Percentiles rank a stretch among this genome's conserved stretches.
Conservation (phyloP, 148 eudicot genomes). For the Limonium bicolor region DNA sequence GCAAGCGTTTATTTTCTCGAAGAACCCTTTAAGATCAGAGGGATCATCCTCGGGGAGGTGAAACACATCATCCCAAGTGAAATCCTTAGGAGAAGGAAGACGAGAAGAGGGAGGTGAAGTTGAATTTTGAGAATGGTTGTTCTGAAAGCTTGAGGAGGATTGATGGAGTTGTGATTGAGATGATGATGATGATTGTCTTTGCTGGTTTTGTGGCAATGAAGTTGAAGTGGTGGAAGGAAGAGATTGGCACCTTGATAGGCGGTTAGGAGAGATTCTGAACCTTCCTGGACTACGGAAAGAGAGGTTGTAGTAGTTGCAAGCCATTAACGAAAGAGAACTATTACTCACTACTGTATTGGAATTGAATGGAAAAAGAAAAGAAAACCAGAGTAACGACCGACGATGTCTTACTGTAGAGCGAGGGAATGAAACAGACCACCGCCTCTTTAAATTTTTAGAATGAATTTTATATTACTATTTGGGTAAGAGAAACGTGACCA, state of each 20-base stretch:
- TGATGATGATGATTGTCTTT: neutral
- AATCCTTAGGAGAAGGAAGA: conserved; percentile 7
- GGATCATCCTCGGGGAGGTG: conserved; percentile 21
- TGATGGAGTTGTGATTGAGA: conserved; percentile 1
- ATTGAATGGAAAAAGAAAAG: no score
- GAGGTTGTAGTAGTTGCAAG: conserved; percentile 2
- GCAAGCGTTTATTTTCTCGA: conserved; percentile 37
- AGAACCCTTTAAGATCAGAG: conserved; percentile 38
- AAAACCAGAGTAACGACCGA: no score
- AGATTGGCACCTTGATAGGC: no score
- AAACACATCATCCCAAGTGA: conserved; percentile 73
- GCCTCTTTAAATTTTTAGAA: no score
- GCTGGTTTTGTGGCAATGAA: no score
- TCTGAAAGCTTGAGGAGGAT: neutral
- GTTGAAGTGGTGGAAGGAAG: neutral
- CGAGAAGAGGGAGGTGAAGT: neutral
- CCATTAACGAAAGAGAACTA: no score
- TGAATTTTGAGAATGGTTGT: neutral
- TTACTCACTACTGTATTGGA: no score
- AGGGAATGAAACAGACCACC: no score
- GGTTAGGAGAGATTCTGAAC: no score
- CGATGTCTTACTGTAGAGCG: no score
- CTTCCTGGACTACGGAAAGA: neutral
- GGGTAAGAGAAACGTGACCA: no score
- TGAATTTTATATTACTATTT: no score